Evolutionary conservation across 2,329 filamentous ascomycete genomes (phyloP).

Genomic region (Dactylellina leptospora): DNA sequence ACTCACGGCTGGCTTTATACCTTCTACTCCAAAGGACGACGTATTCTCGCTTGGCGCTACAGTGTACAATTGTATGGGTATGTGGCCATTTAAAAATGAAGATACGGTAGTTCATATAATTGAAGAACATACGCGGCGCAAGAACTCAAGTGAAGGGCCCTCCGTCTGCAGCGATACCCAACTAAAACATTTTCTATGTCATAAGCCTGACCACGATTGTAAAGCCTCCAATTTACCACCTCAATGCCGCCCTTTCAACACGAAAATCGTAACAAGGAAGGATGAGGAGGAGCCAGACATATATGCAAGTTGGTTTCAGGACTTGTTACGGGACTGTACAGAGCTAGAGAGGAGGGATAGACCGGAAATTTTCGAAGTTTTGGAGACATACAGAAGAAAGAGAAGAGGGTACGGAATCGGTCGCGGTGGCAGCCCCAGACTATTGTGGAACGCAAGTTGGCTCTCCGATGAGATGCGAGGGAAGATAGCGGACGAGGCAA

Average conservation of each 20-base stretch:
- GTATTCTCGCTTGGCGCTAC: constrained; percentile 22
- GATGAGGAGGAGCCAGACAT: neutral
- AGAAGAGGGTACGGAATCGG: constrained; percentile 12
- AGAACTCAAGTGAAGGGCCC: neutral
- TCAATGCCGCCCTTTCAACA: neutral
- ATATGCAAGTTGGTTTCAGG: constrained; percentile 14
- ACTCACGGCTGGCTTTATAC: neutral
- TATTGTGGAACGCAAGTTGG: constrained; percentile 24
- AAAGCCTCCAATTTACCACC: neutral
- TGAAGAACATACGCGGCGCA: neutral
- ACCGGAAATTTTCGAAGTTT: constrained; percentile 22
- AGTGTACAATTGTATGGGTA: neutral
- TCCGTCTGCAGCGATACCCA: neutral
- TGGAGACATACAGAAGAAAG: constrained; percentile 6
- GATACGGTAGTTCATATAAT: neutral
- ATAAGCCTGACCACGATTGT: neutral
- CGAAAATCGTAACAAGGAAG: neutral
- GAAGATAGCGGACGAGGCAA: too few relatives aligned
- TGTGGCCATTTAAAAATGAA: neutral
- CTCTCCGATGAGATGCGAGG: neutral
- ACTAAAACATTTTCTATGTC: neutral
- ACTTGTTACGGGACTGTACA: constrained; percentile 20
- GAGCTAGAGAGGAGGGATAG: constrained; percentile 22
- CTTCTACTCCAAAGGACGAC: constrained; percentile 16
- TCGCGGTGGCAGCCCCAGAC: neutral